Evolutionary conservation across 2,329 filamentous ascomycete species (phyloP), one percentile per base, ranked within the genome.

Genomic region (Emmonsiellopsis sp.): DNA sequence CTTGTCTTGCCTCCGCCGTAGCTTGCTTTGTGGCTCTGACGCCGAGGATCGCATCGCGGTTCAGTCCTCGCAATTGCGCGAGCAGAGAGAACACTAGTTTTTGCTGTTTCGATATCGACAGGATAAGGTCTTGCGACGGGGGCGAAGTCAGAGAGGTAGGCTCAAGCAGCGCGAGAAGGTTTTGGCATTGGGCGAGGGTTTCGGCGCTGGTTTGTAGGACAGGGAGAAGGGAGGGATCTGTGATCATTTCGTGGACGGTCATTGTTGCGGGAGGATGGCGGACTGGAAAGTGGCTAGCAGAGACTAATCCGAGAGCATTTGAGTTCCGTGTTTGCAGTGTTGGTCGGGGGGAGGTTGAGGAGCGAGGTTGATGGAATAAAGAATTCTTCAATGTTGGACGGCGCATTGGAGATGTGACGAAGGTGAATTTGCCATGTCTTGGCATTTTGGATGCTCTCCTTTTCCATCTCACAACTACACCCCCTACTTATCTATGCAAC

Each of bases 1-100:
- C 89, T 63, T 92, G 87, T 48, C 91, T 83, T 48, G 87, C 87
- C 69, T 95, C 89, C 32, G 89, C 86, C 0, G 93, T 97, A 61
- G 83, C 77, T 51, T 86, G 78, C 69, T 97, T 97, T 11, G 91
- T 95, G 61, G 89, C 83, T 59, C 93, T 84, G 32, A 90, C 88
- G 32, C 83, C 79, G 62, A 95, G 80, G 59, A 91, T 83, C 8
- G 90, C 89, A 58, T 86, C 80, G 31, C 93, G 84, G 67, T 96
- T 92, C 31, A 93, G 77, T 10, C 87, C 87, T 53, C 92, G 87
- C 15, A 95, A 78, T 59, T 88, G 85, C 1, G 88, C 83, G 8
- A 95, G 80, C 62, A 89, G 85, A 53, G 89, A 85, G 61, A 86
- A 82, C 2, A 97, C 80, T 1, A 83, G 76, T 66, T 93, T 94